Percentiles rank a stretch among this genome's conserved stretches.
Conservation (phyloP, 116 monocot species). For the Papilionanthe hybrid region DNA sequence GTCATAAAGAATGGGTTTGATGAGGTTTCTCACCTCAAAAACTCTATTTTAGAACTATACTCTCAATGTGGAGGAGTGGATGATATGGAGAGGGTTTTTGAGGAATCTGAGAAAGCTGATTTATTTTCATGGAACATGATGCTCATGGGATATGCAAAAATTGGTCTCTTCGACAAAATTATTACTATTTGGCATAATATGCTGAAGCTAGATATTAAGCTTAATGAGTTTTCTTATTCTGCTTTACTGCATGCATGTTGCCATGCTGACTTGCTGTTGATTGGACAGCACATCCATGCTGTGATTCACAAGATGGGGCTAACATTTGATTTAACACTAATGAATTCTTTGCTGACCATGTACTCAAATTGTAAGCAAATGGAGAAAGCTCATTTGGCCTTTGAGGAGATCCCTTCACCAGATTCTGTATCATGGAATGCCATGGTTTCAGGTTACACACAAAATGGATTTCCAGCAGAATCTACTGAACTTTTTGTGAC, state of each 20-base stretch:
- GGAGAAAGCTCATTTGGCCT: slow-evolving; percentile 26
- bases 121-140: slow-evolving; percentile 36
- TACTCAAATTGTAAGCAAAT: slow-evolving; percentile 28
- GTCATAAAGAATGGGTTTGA: slow-evolving; percentile 26
- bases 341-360: slow-evolving; percentile 39
- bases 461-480: slow-evolving; percentile 44
- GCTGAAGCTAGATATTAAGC: slow-evolving; percentile 11
- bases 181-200: slow-evolving; percentile 23
- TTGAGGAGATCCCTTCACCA: slow-evolving; percentile 25
- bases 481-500: slow-evolving; percentile 19
- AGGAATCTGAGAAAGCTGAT: slow-evolving; percentile 17
- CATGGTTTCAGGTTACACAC: slow-evolving; percentile 42
- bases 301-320: slow-evolving; percentile 25
- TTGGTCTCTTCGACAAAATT: slow-evolving; percentile 11
- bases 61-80: slow-evolving; percentile 22
- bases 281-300: slow-evolving; percentile 29
- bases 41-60: slow-evolving; percentile 32
- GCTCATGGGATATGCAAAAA: slow-evolving; percentile 23
- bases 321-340: slow-evolving; percentile 21
- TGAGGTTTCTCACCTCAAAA: slow-evolving; percentile 11
- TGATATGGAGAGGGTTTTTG: slow-evolving; percentile 34
- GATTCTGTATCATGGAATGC: slow-evolving; percentile 51
- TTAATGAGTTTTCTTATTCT: slow-evolving; percentile 41
- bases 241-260: slow-evolving; percentile 27
- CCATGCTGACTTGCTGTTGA: background rate